Evolutionary conservation across 345 rosid genomes (phyloP).

Genomic region (Leavenworthia alabamica): DNA sequence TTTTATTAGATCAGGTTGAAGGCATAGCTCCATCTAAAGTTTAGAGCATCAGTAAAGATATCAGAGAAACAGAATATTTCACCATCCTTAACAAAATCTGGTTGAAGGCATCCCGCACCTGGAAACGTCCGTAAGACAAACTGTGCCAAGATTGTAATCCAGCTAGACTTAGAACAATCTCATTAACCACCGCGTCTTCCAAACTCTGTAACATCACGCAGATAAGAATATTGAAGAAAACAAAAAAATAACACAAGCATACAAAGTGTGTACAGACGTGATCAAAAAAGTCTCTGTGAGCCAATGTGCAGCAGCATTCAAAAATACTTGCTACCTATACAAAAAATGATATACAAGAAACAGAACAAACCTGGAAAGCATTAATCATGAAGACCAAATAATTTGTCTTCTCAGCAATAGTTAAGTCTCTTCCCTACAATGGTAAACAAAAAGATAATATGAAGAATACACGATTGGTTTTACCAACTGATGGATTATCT

Average conservation of each 20-base stretch:
- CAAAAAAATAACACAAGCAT: not conserved
- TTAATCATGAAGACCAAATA: conserved; percentile 94
- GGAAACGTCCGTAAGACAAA: conserved; percentile 92
- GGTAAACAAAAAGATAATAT: not conserved
- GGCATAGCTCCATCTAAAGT: conserved; percentile 87
- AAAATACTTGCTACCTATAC: not conserved
- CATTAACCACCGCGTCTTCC: conserved; percentile 92
- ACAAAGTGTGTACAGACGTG: not conserved
- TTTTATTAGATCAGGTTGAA: conserved; percentile 72
- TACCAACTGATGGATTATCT: not conserved
- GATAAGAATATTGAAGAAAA: conserved; percentile 1
- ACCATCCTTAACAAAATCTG: not conserved
- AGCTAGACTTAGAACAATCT: conserved; percentile 73
- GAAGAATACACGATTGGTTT: not conserved
- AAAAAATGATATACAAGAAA: conserved; percentile 16
- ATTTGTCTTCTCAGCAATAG: conserved; percentile 83
- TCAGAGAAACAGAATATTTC: conserved; percentile 4
- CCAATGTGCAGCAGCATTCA: not conserved
- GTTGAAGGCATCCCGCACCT: conserved; percentile 38
- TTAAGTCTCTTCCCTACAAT: conserved; percentile 76
- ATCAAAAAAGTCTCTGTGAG: too few species aligned
- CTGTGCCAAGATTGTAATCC: conserved; percentile 84
- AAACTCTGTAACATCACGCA: conserved; percentile 58
- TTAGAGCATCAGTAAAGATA: conserved; percentile 11
- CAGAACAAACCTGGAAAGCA: conserved; percentile 80